Conservation (phyloP, 257 asterid species). For the Gentiana macrophylla region DNA sequence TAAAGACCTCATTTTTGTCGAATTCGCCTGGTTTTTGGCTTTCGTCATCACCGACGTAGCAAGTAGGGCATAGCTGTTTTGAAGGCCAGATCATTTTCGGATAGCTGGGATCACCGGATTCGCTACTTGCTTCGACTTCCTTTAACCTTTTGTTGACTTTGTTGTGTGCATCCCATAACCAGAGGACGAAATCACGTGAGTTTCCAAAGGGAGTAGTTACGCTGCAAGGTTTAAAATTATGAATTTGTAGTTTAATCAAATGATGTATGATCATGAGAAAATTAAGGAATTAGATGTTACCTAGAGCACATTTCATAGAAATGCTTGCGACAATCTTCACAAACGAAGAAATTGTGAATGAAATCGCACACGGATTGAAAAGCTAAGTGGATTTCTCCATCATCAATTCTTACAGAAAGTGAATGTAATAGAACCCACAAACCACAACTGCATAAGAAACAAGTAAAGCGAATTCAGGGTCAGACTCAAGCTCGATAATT, state of each 20-base stretch:
- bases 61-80: slow-evolving; percentile 68
- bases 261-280: no score
- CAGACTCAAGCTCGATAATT: no score
- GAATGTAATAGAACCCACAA: slow-evolving; percentile 90
- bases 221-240: slow-evolving; percentile 21
- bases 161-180: slow-evolving; percentile 95
- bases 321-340: slow-evolving; percentile 93
- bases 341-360: slow-evolving; percentile 63
- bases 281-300: slow-evolving; percentile 19
- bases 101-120: slow-evolving; percentile 68
- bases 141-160: slow-evolving; percentile 65
- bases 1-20: slow-evolving; percentile 51
- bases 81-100: slow-evolving; percentile 81
- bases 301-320: slow-evolving; percentile 78
- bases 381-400: slow-evolving; percentile 72
- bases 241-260: no score
- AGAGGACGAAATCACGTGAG: slow-evolving; percentile 55
- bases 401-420: slow-evolving; percentile 76
- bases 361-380: slow-evolving; percentile 68
- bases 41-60: slow-evolving; percentile 26
- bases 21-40: slow-evolving; percentile 25
- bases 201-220: slow-evolving; percentile 64
- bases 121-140: slow-evolving; percentile 59
- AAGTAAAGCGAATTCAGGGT: not conserved
- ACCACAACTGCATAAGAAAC: slow-evolving; percentile 67